Evolutionary conservation across 129 eudicot species (phyloP), one percentile per base, ranked within the genome.

Genomic region (Lactuca sativa): DNA sequence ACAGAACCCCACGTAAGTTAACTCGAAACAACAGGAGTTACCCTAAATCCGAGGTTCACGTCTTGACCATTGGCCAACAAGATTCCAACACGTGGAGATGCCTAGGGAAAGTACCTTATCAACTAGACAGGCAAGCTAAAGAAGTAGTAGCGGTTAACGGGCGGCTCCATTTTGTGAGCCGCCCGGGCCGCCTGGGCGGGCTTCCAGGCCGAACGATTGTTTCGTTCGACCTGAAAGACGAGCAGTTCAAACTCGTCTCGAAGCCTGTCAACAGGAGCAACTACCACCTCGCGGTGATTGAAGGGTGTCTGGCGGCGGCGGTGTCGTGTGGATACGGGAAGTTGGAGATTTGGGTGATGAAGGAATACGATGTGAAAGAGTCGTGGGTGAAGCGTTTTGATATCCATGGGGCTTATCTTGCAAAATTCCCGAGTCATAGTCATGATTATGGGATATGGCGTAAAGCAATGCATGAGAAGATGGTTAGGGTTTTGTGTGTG

Each of bases 321-420:
- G 86, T 74, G 49, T 70, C 60, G 8, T 70, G 83, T 9, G 83
- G 72, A 25, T 66, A 75, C 40, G 82, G 87, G 67, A 78, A 72
- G 9, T 11, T 84, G 10, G 82, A 84, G 74, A 71, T 87, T 14
- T 84, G 95, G 95, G 71, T 82, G 0, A 79, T 84, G 95, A 80
- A 79, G 61, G 75, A 73, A 15, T 79, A 79, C n/a, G 83, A 70
- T 6, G 56, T 67, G 6, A 79, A 79, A 32, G 87, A 76, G 38
- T 85, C 90, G 5, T 84, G 90, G 90, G 52, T 33, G 31, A 87
- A 82, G 82, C 73, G 40, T 11, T 86, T 77, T 36, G 65, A 36
- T 37, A 74, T 79, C 31, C 81, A 77, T 2, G 83, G 83, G 14
- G 79, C 83, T 9, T 79, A 79, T 17, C 38, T 64, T 37, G 67